Base-by-base conservation (phyloP, 306 rosid species). In the Casuarina cunninghamiana region DNA sequence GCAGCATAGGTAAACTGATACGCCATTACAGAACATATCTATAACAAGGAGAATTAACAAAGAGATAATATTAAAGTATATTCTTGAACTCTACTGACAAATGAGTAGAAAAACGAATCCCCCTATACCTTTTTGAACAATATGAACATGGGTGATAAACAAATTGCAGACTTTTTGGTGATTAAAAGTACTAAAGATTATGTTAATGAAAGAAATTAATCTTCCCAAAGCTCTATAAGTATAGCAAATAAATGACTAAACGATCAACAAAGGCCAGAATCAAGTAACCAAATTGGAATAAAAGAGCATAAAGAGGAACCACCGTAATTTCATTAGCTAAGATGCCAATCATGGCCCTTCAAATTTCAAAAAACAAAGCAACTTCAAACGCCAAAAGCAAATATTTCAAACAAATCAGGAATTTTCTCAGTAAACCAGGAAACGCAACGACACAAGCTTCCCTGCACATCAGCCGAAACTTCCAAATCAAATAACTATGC, bases 381-480 rank as follows among this genome's bases (percentile, higher is more conserved):
- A 42, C 49, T 49, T 58, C 61, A 12, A 37, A 45, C 44, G 63
- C 68, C 53, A 69, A 69, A 50, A 80, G 65, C 77, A 68, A 73
- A 71, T 50, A 68, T 67, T 73, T 55, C 41, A 50, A 51, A 65
- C 68, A 54, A 76, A 54, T 51, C 38, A 6, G 44, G 19, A 78
- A 83, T 60, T 84, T 80, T 67, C 45, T 50, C 73, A 51, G 32
- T 37, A 50, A 46, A 32, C 41, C 66, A 65, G 32, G 41, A 11
- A 49, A 61, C 15, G 78, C 45, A 35, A 78, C 50, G 65, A 53
- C 78, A 62, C 11, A 70, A 9, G 58, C 69, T 58, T 63, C 41
- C 32, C 55, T 53, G 41, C 71, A 58, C 71, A 11, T 21, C 21
- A 26, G 65, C 16, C 45, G 68, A 60, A 45, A 48, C 81, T 72